Base-by-base conservation (phyloP, 129 eudicot genomes). In the Apium graveolens region DNA sequence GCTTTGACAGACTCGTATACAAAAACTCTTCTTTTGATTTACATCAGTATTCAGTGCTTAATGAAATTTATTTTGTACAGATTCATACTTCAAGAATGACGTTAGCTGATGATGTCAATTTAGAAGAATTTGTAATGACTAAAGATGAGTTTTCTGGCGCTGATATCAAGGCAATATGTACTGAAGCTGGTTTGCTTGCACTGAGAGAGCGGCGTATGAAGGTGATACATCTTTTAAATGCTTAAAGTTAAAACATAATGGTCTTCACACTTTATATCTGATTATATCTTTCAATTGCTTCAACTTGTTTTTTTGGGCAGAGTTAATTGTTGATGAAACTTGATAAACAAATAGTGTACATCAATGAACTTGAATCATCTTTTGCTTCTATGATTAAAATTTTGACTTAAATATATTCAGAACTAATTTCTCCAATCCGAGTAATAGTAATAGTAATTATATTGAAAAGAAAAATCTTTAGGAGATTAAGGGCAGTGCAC, bases 111-210 rank as follows among this genome's bases (percentile, higher is more conserved):
- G 98, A 94, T 78, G 98, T 94, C 70, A 90, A 91, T 81, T 81
- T 94, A 66, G 98, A 94, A 83, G 98, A 94, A 70, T 94, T 91
- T 82, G 98, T 94, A 4, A 89, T 91, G 97, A 91, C 96, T 21
- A 91, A 91, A 85, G 98, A 94, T 82, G 97, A 94, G 90, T 91
- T 94, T 75, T 91, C 98, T 48, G 97, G 97, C 26, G 98, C 98
- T 80, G 97, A 93, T 80, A 93, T 93, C 68, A 91, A 91, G 90
- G 98, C 98, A 43, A 94, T 94, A 78, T 94, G 98, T 82, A 91
- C 96, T 43, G 98, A 94, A 87, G 98, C 98, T 57, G 97, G 98
- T 62, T 82, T 94, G 82, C 96, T 91, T 72, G 97, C 98, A 76
- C 74, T 94, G 41, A 86, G 98, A 79, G 97, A 94, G 80, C 96